Evolutionary conservation across 2,329 filamentous ascomycete species (phyloP).

Genomic region (Penicillium sp.): DNA sequence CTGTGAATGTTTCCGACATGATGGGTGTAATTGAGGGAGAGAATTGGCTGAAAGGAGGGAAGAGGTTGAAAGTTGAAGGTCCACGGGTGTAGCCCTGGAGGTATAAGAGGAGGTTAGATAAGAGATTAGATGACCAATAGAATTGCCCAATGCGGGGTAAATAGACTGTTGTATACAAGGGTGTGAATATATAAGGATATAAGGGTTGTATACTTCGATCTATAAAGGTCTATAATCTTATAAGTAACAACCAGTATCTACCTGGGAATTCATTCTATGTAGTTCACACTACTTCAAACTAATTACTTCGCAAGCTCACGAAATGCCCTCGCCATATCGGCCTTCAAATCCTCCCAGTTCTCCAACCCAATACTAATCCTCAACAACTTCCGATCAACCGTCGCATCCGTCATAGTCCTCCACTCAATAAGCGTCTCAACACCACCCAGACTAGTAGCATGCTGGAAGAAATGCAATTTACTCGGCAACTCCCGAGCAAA

Average conservation of each 20-base stretch:
- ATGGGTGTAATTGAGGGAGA: neutral
- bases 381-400: constrained; percentile 70
- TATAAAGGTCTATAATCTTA: too few relatives aligned
- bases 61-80: neutral
- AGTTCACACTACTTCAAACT: neutral
- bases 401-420: constrained; percentile 80
- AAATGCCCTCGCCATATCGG: constrained; percentile 70
- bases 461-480: constrained; percentile 80
- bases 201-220: too few relatives aligned
- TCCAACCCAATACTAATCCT: constrained; percentile 86
- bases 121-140: constrained; percentile 1
- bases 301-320: constrained; percentile 49
- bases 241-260: neutral
- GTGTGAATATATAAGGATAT: too few relatives aligned
- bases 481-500: constrained; percentile 71
- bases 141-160: constrained; percentile 1
- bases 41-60: neutral
- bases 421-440: constrained; percentile 97
- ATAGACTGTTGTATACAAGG: too few relatives aligned
- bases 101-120: neutral
- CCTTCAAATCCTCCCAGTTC: constrained; percentile 76
- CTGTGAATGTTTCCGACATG: constrained; percentile 37
- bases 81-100: too few relatives aligned
- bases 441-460: constrained; percentile 90
- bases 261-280: neutral